phyloP scores from a whole-genome alignment of 306 rosid genomes.

The Acacia crassicarpa region DNA sequence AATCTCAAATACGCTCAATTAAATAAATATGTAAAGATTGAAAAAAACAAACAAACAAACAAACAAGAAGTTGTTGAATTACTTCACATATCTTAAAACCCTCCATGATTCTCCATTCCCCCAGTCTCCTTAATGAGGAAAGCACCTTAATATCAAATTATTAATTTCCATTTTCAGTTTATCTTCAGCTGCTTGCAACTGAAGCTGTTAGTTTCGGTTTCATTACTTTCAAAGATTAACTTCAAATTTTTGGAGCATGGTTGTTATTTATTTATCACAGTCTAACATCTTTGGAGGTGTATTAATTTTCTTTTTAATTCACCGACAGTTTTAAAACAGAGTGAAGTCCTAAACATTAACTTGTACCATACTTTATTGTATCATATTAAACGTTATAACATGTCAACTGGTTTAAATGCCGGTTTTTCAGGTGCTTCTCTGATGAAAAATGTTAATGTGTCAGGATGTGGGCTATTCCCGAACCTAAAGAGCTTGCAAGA shows the following conservation, averaged over 20 bases:
- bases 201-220: conserved; percentile 30
- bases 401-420: neutral
- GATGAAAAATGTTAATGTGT: conserved; percentile 27
- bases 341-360: conserved; percentile 9
- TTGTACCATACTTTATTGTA: neutral
- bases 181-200: conserved; percentile 28
- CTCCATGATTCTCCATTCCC: neutral
- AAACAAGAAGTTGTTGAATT: neutral
- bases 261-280: conserved; percentile 20
- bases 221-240: conserved; percentile 14
- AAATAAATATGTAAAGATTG: neutral
- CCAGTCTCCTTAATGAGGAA: conserved; percentile 4
- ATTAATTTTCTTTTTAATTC: conserved; percentile 16
- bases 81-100: conserved; percentile 9
- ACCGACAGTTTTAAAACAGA: neutral
- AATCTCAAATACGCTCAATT: neutral
- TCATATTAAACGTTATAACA: neutral
- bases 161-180: conserved; percentile 32
- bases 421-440: conserved; percentile 2
- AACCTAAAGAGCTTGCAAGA: conserved; percentile 58
- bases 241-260: conserved; percentile 25
- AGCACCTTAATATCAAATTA: conserved; percentile 31
- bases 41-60: too few species aligned
- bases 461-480: conserved; percentile 89
- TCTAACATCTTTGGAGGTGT: conserved; percentile 28